Conservation (phyloP, 495 filamentous ascomycete species). For the Aspergillus avenaceus region DNA sequence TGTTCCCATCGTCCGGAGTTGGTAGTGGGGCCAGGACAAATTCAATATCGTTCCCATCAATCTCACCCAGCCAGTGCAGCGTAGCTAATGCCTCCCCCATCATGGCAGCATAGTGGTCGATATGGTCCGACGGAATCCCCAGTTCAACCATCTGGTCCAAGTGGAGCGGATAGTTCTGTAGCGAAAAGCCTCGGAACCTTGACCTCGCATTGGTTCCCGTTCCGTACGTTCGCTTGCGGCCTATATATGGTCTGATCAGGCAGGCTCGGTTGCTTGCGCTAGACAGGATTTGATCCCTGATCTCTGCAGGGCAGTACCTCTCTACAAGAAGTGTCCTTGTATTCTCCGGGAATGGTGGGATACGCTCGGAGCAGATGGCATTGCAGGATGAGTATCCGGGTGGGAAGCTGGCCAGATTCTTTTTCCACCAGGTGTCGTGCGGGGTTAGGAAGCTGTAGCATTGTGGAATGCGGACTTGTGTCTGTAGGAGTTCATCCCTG, state of each 20-base stretch:
- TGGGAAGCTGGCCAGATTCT: constrained; percentile 24
- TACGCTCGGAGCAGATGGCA: constrained; percentile 33
- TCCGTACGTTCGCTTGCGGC: constrained; percentile 23
- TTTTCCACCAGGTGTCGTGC: constrained; percentile 28
- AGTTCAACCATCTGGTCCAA: constrained; percentile 44
- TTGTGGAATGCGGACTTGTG: constrained; percentile 16
- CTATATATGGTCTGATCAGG: constrained; percentile 43
- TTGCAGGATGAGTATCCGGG: constrained; percentile 32
- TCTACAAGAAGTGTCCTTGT: constrained; percentile 26
- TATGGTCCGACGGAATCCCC: constrained; percentile 15
- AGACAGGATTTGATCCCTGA: constrained; percentile 17
- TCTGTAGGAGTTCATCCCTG: no score
- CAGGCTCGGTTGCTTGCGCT: constrained; percentile 36
- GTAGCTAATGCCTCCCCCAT: constrained; percentile 46
- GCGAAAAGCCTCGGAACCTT: constrained; percentile 23
- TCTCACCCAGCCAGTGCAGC: constrained; percentile 36
- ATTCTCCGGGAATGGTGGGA: constrained; percentile 27
- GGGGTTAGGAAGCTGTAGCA: constrained; percentile 20
- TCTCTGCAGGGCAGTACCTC: constrained; percentile 25
- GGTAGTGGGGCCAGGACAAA: constrained; percentile 38
- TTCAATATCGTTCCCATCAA: constrained; percentile 49
- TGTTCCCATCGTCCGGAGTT: neutral
- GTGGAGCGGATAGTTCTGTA: constrained; percentile 48
- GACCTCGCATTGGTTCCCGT: neutral
- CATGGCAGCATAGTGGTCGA: constrained; percentile 18